Evolutionary conservation across 352 stramenopile species (phyloP).

Genomic region (Phytopythium oedochilum): DNA sequence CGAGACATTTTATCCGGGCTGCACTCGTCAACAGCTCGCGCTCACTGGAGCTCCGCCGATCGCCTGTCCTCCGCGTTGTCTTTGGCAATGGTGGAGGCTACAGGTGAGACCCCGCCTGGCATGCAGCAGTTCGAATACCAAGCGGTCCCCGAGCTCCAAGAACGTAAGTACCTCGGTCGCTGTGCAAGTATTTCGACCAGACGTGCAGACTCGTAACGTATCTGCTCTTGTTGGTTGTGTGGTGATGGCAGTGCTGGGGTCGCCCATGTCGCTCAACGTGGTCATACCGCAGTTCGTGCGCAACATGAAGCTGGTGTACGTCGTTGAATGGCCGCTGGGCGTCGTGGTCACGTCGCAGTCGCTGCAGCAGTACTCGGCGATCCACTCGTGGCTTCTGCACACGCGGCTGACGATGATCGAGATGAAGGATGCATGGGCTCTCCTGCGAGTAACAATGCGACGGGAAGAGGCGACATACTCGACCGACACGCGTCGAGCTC

Average conservation of each 20-base stretch:
- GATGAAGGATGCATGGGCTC: constrained; percentile 31
- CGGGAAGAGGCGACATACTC: constrained; percentile 3
- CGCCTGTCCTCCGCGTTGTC: constrained; percentile 44
- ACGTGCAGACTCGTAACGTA: neutral
- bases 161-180: constrained; percentile 19
- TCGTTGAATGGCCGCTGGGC: constrained; percentile 43
- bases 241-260: neutral
- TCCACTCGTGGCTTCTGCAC: constrained; percentile 45
- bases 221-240: neutral
- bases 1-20: constrained; percentile 48
- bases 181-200: neutral
- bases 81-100: constrained; percentile 56
- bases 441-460: constrained; percentile 23
- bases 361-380: constrained; percentile 25
- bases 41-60: constrained; percentile 38
- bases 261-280: constrained; percentile 18
- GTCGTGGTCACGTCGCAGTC: constrained; percentile 33
- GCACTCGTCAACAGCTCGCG: constrained; percentile 25
- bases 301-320: constrained; percentile 44
- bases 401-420: constrained; percentile 38
- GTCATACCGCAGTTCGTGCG: constrained; percentile 24
- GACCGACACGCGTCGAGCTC: constrained; percentile 19
- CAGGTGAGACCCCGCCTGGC: constrained; percentile 12
- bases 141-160: constrained; percentile 23
- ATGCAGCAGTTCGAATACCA: constrained; percentile 46